Percentiles rank a stretch among this genome's conserved stretches.
Conservation (phyloP, 139 green algal genomes). For the Coelastrella sp. region DNA sequence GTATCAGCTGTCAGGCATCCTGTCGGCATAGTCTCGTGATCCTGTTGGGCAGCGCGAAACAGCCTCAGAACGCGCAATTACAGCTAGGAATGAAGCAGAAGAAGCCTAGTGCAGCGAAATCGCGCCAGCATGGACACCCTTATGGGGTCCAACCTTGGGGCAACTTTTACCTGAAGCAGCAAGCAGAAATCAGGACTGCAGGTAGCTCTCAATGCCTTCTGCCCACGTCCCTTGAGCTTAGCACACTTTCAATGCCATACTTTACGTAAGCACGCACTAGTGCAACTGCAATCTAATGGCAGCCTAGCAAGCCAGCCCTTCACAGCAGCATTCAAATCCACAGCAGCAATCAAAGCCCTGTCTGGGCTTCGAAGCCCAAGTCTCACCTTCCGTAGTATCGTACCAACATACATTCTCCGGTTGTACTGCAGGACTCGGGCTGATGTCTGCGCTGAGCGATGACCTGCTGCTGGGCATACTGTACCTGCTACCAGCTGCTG, state of each 20-base stretch:
- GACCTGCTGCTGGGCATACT: slow-evolving; percentile 85
- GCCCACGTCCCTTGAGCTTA: too few species aligned
- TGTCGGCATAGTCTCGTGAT: slow-evolving; percentile 1
- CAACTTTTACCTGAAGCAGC: slow-evolving; percentile 56
- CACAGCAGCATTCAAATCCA: neutral
- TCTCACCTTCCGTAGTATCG: neutral
- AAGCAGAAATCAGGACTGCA: slow-evolving; percentile 51
- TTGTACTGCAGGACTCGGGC: slow-evolving; percentile 76
- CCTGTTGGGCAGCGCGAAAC: neutral
- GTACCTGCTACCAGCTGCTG: slow-evolving; percentile 46
- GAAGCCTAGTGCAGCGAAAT: neutral
- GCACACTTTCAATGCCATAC: neutral
- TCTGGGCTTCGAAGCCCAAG: neutral
- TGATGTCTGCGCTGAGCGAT: slow-evolving; percentile 79
- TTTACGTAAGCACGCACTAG: neutral
- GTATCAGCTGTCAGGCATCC: neutral
- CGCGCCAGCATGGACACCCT: slow-evolving; percentile 53
- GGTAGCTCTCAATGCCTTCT: neutral
- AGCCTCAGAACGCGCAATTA: neutral
- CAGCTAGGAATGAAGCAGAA: neutral
- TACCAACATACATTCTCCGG: too few species aligned
- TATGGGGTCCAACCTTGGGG: slow-evolving; percentile 69
- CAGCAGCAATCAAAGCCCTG: neutral
- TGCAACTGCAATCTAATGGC: too few species aligned
- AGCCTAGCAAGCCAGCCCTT: neutral